These are phyloP conservation scores for Trypanosoma cruzi DNA, from an alignment of 208 protist species.

Conservation along the genomic window DNA sequence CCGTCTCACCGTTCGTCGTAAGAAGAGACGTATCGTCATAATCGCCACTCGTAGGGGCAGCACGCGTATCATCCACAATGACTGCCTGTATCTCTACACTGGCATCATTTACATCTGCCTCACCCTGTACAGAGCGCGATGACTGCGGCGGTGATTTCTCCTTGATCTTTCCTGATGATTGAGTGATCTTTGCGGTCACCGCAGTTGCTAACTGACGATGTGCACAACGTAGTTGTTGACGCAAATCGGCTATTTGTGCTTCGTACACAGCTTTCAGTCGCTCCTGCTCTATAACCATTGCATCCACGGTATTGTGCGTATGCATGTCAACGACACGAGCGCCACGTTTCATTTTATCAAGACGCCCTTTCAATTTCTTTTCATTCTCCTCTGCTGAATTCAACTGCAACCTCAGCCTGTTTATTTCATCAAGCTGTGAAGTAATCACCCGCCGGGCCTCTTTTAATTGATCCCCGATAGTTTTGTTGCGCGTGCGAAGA, in stretches of 20 bases:
- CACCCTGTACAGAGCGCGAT: neutral
- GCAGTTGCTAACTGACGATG: constrained; percentile 5
- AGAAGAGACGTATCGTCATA: neutral
- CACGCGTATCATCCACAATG: neutral
- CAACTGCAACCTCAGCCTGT: constrained; percentile 39
- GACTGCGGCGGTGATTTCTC: neutral
- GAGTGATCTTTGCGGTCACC: constrained; percentile 8
- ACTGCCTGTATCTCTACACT: neutral
- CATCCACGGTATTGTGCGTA: constrained; percentile 53
- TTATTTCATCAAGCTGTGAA: constrained; percentile 72
- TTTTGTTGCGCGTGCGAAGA: constrained; percentile 42
- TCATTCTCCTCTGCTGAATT: constrained; percentile 46
- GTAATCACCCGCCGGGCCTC: constrained; percentile 71
- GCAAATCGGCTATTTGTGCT: constrained; percentile 72
- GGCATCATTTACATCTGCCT: neutral
- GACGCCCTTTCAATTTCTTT: constrained; percentile 40
- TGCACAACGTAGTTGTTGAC: constrained; percentile 48
- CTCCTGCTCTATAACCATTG: constrained; percentile 64
- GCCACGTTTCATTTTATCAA: constrained; percentile 50
- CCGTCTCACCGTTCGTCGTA: neutral
- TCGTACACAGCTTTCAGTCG: constrained; percentile 76
- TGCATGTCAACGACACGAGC: constrained; percentile 38
- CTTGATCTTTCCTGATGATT: constrained; percentile 1
- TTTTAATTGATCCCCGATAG: constrained; percentile 46
- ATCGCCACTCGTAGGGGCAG: neutral